Evolutionary conservation across 2,329 filamentous ascomycete species (phyloP).

Genomic region (Ophiostoma sp.): DNA sequence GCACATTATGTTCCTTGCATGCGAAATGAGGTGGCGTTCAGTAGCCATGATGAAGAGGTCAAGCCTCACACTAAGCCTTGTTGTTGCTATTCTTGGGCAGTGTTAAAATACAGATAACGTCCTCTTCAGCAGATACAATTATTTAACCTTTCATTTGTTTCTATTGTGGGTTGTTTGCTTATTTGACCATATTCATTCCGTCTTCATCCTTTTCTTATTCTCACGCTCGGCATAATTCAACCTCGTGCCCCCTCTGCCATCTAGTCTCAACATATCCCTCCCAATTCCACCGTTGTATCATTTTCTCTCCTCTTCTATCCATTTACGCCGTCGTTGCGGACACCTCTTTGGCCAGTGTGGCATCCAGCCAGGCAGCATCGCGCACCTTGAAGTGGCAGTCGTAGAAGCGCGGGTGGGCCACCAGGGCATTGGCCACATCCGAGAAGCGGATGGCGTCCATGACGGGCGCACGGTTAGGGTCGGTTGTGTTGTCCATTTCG

Average conservation of each 20-base stretch:
- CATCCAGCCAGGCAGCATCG: slow-evolving; percentile 18
- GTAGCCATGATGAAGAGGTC: neutral
- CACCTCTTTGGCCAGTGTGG: neutral
- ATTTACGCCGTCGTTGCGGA: neutral
- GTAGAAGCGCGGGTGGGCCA: slow-evolving; percentile 20
- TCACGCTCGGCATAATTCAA: too few species aligned
- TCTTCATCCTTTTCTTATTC: neutral
- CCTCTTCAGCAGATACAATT: neutral
- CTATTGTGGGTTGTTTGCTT: neutral
- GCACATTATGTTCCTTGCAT: too few species aligned
- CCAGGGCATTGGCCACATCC: slow-evolving; percentile 16
- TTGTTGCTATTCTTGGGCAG: neutral
- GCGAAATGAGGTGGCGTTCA: neutral
- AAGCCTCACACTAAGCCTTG: neutral
- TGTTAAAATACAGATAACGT: neutral
- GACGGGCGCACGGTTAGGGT: neutral
- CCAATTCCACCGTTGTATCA: neutral
- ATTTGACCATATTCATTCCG: neutral
- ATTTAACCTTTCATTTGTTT: neutral
- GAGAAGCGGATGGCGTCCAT: slow-evolving; percentile 15
- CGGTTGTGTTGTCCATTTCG: slow-evolving; percentile 5
- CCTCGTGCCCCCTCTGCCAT: too few species aligned
- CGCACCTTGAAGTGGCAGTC: slow-evolving; percentile 20
- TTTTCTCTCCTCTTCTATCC: neutral
- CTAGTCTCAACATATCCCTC: neutral